phyloP scores from a whole-genome alignment of 2,329 filamentous ascomycete species.

The Mycosphaerelloides madeirae region DNA sequence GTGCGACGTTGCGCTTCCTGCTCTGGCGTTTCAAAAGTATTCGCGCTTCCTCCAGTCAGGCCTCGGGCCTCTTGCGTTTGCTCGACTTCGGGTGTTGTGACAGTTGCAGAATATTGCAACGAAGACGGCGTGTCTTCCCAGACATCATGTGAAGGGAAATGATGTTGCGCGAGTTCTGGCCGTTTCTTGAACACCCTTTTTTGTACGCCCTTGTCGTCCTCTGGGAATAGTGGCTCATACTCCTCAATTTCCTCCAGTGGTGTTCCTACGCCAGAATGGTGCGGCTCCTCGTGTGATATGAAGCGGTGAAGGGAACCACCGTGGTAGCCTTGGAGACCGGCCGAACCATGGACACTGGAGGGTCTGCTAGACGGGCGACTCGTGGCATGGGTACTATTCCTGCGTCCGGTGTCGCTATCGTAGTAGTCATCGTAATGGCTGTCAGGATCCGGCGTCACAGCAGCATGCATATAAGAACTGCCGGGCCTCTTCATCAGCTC shows the following conservation, averaged over 20 bases:
- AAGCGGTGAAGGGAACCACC: constrained; percentile 55
- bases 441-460: constrained; percentile 69
- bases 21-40: constrained; percentile 43
- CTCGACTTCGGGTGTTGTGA: constrained; percentile 65
- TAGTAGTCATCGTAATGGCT: constrained; percentile 55
- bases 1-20: constrained; percentile 49
- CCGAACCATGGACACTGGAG: constrained; percentile 47
- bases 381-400: constrained; percentile 51
- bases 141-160: constrained; percentile 90
- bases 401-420: constrained; percentile 43
- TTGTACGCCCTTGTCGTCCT: constrained; percentile 55
- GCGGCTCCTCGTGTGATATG: constrained; percentile 50
- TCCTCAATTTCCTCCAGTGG: constrained; percentile 85
- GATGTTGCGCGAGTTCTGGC: constrained; percentile 46
- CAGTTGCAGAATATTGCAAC: constrained; percentile 69
- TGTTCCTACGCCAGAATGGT: constrained; percentile 48
- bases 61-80: constrained; percentile 33
- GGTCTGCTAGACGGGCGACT: constrained; percentile 62
- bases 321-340: constrained; percentile 15
- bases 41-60: constrained; percentile 24
- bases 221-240: constrained; percentile 90
- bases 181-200: constrained; percentile 54
- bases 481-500: constrained; percentile 72
- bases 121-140: constrained; percentile 96
- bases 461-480: constrained; percentile 67